Conservation (phyloP, 768 basidiomycete genomes). For the Lactarius hatsudake region DNA sequence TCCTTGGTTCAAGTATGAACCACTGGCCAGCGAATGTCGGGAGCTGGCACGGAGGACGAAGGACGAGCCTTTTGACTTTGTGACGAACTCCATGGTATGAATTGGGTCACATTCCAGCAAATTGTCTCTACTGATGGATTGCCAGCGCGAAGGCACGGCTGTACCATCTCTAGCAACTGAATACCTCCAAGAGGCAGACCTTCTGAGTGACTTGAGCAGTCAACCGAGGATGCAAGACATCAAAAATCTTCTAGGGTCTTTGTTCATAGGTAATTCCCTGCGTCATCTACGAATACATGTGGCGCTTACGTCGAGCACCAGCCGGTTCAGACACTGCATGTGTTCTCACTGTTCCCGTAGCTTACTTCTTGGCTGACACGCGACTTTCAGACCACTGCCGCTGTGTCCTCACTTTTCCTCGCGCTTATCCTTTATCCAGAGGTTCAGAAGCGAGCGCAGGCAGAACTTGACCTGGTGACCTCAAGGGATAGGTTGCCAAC, state of each 20-base stretch:
- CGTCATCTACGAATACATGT: neutral
- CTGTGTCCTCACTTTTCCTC: constrained; percentile 31
- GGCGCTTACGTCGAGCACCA: neutral
- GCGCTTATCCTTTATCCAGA: constrained; percentile 32
- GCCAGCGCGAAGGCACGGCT: neutral
- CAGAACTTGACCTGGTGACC: constrained; percentile 30
- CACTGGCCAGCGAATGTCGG: neutral
- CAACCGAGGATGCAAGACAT: neutral
- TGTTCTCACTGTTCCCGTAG: neutral
- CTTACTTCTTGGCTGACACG: neutral
- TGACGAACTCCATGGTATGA: constrained; percentile 3
- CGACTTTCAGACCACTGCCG: constrained; percentile 2
- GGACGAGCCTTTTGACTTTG: neutral
- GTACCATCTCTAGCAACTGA: neutral
- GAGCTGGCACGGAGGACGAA: neutral
- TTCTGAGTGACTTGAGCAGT: too few relatives aligned
- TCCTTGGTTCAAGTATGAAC: neutral
- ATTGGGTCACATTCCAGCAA: neutral
- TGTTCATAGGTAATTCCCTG: neutral
- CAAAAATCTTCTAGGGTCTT: neutral
- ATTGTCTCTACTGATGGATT: neutral
- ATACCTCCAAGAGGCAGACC: neutral
- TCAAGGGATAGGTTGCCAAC: neutral
- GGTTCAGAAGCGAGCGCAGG: constrained; percentile 28
- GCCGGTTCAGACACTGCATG: constrained; percentile 18